phyloP scores from a whole-genome alignment of 441 rosid genomes.

The Manihot esculenta region DNA sequence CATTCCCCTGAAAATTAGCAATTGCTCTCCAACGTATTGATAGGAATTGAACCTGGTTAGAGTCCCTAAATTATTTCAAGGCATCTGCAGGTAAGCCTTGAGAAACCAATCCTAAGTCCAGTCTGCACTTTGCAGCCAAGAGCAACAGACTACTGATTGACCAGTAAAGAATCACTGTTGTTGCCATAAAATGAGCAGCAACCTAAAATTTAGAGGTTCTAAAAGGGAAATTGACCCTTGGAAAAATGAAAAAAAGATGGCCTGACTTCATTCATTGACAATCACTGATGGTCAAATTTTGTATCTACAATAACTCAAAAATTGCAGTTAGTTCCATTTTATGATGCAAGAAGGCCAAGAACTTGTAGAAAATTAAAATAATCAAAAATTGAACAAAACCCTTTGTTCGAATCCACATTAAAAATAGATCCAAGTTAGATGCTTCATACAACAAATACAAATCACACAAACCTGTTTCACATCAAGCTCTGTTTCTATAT shows the following conservation, averaged over 20 bases:
- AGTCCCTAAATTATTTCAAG: neutral
- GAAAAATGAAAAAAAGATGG: neutral
- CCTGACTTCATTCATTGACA: neutral
- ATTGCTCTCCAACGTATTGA: neutral
- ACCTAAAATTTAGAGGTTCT: neutral
- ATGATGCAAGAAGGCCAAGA: neutral
- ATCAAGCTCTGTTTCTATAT: neutral
- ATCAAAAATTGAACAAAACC: neutral
- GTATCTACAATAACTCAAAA: slow-evolving; percentile 3
- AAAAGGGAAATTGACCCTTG: neutral
- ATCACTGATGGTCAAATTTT: neutral
- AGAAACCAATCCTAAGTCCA: neutral
- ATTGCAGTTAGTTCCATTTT: neutral
- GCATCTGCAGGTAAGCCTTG: neutral
- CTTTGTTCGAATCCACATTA: neutral
- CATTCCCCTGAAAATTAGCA: neutral
- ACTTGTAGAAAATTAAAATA: neutral
- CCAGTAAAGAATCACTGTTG: too few relatives aligned
- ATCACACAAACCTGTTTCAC: neutral
- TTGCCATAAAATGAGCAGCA: neutral
- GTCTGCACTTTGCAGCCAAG: neutral
- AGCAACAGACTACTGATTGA: too few relatives aligned
- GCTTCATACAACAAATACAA: slow-evolving; percentile 3
- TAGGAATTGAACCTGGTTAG: neutral
- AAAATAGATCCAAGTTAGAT: slow-evolving; percentile 2